Percentiles rank a stretch among this genome's conserved stretches.
Evolutionary conservation across 108 stramenopile genomes (phyloP).

Genomic region (Pseudonitzschia delicatissima): DNA sequence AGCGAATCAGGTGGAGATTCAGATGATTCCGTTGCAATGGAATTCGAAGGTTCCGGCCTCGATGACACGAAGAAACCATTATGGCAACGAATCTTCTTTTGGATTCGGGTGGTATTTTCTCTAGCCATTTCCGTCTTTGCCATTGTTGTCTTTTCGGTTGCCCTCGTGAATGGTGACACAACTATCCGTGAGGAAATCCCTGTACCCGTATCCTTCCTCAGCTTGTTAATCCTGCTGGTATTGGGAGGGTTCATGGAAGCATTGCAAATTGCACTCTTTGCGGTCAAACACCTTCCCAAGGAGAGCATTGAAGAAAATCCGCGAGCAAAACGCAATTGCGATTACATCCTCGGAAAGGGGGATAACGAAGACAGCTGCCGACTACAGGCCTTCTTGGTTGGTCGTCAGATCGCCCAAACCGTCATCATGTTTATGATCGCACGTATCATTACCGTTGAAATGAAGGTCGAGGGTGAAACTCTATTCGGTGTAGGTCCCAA

Average conservation of each 20-base stretch:
- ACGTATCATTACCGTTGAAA: conserved; percentile 37
- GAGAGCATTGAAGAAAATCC: conserved; percentile 27
- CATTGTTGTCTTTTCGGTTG: conserved; percentile 48
- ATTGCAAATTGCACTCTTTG: conserved; percentile 64
- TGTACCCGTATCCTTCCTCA: conserved; percentile 26
- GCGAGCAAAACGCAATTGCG: conserved; percentile 24
- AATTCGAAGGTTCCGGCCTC: not conserved
- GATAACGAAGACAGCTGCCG: conserved; percentile 16
- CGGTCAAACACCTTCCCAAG: conserved; percentile 45
- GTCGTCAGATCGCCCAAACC: conserved; percentile 53
- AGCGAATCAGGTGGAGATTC: not conserved
- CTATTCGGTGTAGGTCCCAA: conserved; percentile 47
- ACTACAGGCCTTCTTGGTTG: conserved; percentile 50
- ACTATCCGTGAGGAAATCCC: conserved; percentile 43
- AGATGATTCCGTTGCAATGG: not conserved
- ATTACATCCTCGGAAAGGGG: conserved; percentile 30
- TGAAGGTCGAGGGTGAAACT: conserved; percentile 24
- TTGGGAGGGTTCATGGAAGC: conserved; percentile 61
- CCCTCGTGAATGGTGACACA: conserved; percentile 39
- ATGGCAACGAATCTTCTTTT: conserved; percentile 41
- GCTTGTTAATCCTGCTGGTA: conserved; percentile 39
- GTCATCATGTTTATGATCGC: conserved; percentile 57
- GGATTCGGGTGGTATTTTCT: conserved; percentile 48
- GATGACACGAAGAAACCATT: conserved; percentile 6
- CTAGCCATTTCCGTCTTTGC: conserved; percentile 42